phyloP scores from a whole-genome alignment of 306 rosid genomes.

The Trifolium pratense region DNA sequence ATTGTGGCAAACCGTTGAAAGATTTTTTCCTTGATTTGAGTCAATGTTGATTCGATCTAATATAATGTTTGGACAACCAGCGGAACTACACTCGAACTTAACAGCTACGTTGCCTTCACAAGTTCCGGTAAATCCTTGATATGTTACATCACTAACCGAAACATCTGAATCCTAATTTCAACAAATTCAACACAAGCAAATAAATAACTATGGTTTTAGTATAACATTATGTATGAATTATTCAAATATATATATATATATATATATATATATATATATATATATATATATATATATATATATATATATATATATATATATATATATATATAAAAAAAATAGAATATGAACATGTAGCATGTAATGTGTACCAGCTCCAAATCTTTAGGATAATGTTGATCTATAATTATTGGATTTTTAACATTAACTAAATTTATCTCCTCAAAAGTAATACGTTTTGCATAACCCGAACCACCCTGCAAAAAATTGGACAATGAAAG shows the following conservation, averaged over 20 bases:
- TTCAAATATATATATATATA: too few relatives aligned
- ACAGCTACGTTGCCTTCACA: conserved; percentile 26
- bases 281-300: too few relatives aligned
- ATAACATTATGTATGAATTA: background rate
- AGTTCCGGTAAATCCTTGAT: conserved; percentile 40
- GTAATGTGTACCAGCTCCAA: background rate
- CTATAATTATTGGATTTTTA: conserved; percentile 44
- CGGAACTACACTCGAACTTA: conserved; percentile 4
- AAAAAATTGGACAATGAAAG: background rate
- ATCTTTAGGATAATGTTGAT: conserved; percentile 30
- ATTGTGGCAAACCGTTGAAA: conserved; percentile 22
- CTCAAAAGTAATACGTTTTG: conserved; percentile 44
- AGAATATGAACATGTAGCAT: background rate
- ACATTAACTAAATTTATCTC: conserved; percentile 12
- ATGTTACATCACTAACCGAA: conserved; percentile 43
- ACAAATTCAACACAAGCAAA: background rate
- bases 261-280: too few relatives aligned
- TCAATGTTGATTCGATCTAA: conserved; percentile 30
- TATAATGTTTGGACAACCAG: conserved; percentile 34
- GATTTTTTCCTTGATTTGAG: background rate
- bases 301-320: too few relatives aligned
- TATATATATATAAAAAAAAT: too few relatives aligned
- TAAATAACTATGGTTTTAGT: background rate
- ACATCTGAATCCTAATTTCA: background rate
- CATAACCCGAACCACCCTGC: conserved; percentile 57